These are phyloP conservation scores for Aspergillus phoenicis DNA, from an alignment of 2,329 filamentous ascomycete genomes.

Conservation along the genomic window DNA sequence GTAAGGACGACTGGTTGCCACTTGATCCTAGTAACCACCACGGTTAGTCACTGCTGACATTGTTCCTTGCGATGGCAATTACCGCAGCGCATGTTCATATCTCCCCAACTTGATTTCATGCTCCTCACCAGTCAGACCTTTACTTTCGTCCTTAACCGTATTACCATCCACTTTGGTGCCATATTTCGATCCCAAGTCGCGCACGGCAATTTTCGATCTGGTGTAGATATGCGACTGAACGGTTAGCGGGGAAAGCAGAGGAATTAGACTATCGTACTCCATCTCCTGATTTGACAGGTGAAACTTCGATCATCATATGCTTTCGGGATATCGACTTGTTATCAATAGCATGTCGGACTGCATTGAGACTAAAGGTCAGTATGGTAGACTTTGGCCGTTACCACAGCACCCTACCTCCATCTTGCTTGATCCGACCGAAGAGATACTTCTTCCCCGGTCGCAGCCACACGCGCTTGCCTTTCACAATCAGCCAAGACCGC, in stretches of 20 bases:
- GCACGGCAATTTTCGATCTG: conserved; percentile 71
- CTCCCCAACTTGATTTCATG: conserved; percentile 73
- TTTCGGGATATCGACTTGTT: conserved; percentile 85
- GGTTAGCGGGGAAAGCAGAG: conserved; percentile 16
- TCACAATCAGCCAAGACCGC: conserved; percentile 13
- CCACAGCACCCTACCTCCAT: conserved; percentile 55
- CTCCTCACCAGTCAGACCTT: conserved; percentile 57
- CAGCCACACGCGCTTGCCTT: conserved; percentile 77
- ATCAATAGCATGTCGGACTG: conserved; percentile 71
- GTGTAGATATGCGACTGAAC: conserved; percentile 62
- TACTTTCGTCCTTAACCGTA: conserved; percentile 65
- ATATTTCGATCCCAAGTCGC: conserved; percentile 80
- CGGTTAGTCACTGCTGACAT: not conserved
- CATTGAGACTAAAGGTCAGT: not conserved
- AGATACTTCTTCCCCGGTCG: conserved; percentile 82
- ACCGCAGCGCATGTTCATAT: conserved; percentile 60
- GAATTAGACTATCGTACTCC: conserved; percentile 55
- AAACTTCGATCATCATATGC: conserved; percentile 78
- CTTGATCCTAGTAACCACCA: conserved; percentile 57
- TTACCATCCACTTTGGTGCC: conserved; percentile 78
- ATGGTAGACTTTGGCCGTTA: not conserved
- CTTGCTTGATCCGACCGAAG: conserved; percentile 73
- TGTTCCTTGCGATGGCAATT: conserved; percentile 9
- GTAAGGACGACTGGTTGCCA: conserved; percentile 83
- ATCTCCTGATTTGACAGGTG: conserved; percentile 64